Evolutionary conservation across 2,329 filamentous ascomycete genomes (phyloP), one percentile per base, ranked within the genome.

Genomic region (Trichoderma atroviride): DNA sequence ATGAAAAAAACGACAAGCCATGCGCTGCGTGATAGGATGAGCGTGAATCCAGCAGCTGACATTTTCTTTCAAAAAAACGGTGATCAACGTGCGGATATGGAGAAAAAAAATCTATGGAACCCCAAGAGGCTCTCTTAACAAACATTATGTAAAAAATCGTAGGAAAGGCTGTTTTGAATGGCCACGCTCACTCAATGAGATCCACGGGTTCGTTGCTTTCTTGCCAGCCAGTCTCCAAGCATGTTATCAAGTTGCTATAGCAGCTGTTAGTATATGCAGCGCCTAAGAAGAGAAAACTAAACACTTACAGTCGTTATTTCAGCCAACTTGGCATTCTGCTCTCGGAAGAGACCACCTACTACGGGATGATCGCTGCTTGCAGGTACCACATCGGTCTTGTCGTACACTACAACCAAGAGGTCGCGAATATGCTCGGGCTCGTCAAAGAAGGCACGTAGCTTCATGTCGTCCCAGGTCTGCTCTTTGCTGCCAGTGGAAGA

Each of bases 381-480:
- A 22, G 93, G 92, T 53, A 89, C 87, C 19, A 96, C 89, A 70
- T 94, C 92, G 16, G 89, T 92, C 78, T 94, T 97, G 80, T 98
- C 94, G 77, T 97, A 94, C 33, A 99, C 93, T 71, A 99, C 92
- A 47, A 94, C 87, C 63, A 98, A 86, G 77, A 98, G 87, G 78
- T 99, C 95, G 62, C 93, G 89, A 73, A 99, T 93, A 72, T 97
- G 93, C 40, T 90, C 90, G 71, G 93, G 89, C 74, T 96, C 93
- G 73, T 98, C 95, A 75, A 98, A 91, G 81, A 97, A 99, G 16
- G 92, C 91, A 70, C 93, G 89, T 33, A 99, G 86, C 74, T 89
- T 92, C 68, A 89, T 86, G 79, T 98, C 95, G 71, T 93, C 95
- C 96, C 96, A 99, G 0, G 89, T 88, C 31, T 84, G 83, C 19